Conservation (phyloP, 2,329 filamentous ascomycete species). For the Mollisia scopiformis region DNA sequence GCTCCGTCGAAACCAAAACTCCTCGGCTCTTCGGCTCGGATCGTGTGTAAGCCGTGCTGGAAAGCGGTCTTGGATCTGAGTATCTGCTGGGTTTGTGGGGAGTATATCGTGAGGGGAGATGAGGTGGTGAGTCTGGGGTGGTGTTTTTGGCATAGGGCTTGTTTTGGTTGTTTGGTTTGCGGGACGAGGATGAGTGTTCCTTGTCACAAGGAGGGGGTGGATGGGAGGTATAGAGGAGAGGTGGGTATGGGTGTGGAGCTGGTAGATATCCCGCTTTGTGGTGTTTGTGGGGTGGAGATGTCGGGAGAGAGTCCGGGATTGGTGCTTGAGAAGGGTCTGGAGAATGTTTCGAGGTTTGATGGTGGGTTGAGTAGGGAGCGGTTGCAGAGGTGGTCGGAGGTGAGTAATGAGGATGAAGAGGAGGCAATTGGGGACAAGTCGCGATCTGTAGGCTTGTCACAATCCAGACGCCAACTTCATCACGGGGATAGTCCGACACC, state of each 20-base stretch:
- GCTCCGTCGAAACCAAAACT: conserved; percentile 39
- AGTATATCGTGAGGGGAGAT: conserved; percentile 54
- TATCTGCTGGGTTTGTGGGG: conserved; percentile 61
- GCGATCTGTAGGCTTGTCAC: neutral
- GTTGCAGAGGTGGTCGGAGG: conserved; percentile 41
- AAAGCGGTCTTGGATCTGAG: conserved; percentile 53
- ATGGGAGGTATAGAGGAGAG: neutral
- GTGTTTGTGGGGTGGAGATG: conserved; percentile 46
- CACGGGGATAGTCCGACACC: neutral
- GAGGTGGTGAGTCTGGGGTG: conserved; percentile 61
- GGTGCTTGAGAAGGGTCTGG: conserved; percentile 46
- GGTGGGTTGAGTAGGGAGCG: conserved; percentile 49
- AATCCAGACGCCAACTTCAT: neutral
- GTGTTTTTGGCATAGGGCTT: conserved; percentile 62
- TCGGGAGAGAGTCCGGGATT: conserved; percentile 32
- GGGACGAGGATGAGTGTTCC: conserved; percentile 43
- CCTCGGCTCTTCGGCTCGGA: conserved; percentile 50
- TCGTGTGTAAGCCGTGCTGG: conserved; percentile 53
- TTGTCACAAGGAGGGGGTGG: conserved; percentile 1
- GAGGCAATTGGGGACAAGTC: conserved; percentile 3
- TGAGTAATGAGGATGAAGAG: conserved; percentile 19
- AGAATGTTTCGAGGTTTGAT: conserved; percentile 47
- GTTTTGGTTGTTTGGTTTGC: conserved; percentile 59
- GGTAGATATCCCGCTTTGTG: conserved; percentile 52
- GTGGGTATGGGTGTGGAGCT: conserved; percentile 44